These are phyloP conservation scores for Trapa incisa DNA, from an alignment of 345 rosid species.

Conservation along the genomic window DNA sequence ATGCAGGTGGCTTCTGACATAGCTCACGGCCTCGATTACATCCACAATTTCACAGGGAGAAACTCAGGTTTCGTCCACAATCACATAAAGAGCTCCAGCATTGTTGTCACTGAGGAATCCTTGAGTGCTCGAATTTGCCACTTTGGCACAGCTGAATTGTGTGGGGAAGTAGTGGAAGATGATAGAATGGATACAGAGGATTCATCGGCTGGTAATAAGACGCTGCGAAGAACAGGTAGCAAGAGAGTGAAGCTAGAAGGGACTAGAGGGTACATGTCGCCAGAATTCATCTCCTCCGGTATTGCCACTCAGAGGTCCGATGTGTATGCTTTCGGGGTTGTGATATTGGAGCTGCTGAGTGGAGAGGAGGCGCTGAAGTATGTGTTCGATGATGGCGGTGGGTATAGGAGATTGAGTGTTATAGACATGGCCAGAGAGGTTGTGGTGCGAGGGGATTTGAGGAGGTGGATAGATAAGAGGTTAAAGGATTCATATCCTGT, in stretches of 20 bases:
- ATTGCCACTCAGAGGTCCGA: conserved; percentile 26
- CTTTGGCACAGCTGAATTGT: conserved; percentile 37
- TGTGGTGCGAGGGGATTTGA: conserved; percentile 19
- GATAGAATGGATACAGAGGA: conserved; percentile 5
- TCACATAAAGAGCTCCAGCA: conserved; percentile 38
- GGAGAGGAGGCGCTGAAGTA: conserved; percentile 38
- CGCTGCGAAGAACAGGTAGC: conserved; percentile 8
- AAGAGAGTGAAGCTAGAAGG: conserved; percentile 28
- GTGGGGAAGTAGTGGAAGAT: conserved; percentile 26
- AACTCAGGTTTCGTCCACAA: conserved; percentile 27
- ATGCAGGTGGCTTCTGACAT: conserved; percentile 41
- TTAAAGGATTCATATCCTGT: conserved; percentile 50
- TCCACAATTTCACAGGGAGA: conserved; percentile 32
- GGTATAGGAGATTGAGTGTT: conserved; percentile 22
- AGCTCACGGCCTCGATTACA: conserved; percentile 41
- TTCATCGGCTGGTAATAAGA: conserved; percentile 13
- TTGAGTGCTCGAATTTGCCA: conserved; percentile 31
- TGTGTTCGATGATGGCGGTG: conserved; percentile 22
- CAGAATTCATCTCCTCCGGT: conserved; percentile 32
- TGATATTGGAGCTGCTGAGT: conserved; percentile 35
- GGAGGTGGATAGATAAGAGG: conserved; percentile 52
- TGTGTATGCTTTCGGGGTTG: conserved; percentile 47
- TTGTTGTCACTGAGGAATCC: conserved; percentile 24
- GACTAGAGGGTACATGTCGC: conserved; percentile 48
- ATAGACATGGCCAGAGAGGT: conserved; percentile 34